phyloP scores from a whole-genome alignment of 257 asterid genomes.

The Solanum infundibuliforme region DNA sequence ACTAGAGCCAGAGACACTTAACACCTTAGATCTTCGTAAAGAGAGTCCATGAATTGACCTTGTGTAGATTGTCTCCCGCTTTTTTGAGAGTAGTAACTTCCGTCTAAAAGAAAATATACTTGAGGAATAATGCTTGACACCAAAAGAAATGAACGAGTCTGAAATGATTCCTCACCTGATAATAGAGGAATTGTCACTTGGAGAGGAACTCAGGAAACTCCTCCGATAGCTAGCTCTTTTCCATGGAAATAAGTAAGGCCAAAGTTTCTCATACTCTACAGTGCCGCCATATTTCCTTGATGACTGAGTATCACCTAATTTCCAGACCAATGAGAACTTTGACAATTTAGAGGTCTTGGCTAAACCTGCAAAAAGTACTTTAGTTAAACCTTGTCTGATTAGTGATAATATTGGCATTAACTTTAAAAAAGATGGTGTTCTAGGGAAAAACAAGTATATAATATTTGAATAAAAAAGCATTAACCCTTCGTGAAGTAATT shows the following conservation, averaged over 20 bases:
- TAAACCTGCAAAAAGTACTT: constrained; percentile 26
- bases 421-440: background rate
- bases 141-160: constrained; percentile 2
- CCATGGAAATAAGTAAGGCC: constrained; percentile 52
- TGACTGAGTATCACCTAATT: constrained; percentile 34
- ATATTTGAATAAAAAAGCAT: background rate
- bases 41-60: constrained; percentile 79
- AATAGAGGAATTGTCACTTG: constrained; percentile 26
- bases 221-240: constrained; percentile 58
- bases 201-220: constrained; percentile 30
- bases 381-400: background rate
- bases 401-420: background rate
- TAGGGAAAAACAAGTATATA: background rate
- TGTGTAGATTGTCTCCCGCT: constrained; percentile 73
- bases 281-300: constrained; percentile 34
- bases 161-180: constrained; percentile 36
- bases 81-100: constrained; percentile 51
- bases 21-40: constrained; percentile 65
- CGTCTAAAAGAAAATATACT: constrained; percentile 37
- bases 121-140: background rate
- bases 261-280: constrained; percentile 31
- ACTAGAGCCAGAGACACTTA: constrained; percentile 67
- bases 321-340: constrained; percentile 70
- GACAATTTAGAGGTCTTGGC: constrained; percentile 30
- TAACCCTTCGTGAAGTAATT: background rate